phyloP scores from a whole-genome alignment of 192 early-diverging fungal genomes.

The Coemansia sp. region DNA sequence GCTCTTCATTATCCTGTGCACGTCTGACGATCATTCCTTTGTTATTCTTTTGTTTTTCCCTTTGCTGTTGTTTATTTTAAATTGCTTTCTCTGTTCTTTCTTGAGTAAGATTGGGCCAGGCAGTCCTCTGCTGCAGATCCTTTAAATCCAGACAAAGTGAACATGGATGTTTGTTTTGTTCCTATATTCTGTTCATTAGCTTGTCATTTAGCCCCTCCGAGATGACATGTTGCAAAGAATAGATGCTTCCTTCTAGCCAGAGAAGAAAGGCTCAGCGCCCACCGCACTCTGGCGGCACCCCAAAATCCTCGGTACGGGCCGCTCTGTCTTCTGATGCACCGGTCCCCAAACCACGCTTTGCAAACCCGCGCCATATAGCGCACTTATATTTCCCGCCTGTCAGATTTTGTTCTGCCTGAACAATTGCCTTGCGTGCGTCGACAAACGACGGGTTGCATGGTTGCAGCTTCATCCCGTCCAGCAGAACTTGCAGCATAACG shows the following conservation, averaged over 20 bases:
- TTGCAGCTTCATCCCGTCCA: slow-evolving; percentile 63
- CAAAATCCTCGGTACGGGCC: slow-evolving; percentile 29
- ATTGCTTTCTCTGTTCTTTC: no score
- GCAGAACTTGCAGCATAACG: slow-evolving; percentile 54
- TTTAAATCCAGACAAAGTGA: not conserved
- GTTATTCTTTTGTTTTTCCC: not conserved
- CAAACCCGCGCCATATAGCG: slow-evolving; percentile 63
- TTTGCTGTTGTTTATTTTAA: not conserved
- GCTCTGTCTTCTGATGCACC: slow-evolving; percentile 21
- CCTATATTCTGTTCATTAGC: not conserved
- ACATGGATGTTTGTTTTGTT: not conserved
- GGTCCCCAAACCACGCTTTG: slow-evolving; percentile 66
- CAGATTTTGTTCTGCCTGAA: slow-evolving; percentile 58
- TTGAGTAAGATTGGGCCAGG: no score
- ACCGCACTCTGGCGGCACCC: slow-evolving; percentile 15
- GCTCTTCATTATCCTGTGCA: not conserved
- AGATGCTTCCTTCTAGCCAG: no score
- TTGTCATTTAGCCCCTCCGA: not conserved
- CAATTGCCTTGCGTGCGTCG: slow-evolving; percentile 63
- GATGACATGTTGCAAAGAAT: no score
- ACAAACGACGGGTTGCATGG: slow-evolving; percentile 69
- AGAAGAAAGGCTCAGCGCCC: not conserved
- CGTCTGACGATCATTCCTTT: not conserved
- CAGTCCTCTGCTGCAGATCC: not conserved
- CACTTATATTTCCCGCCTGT: slow-evolving; percentile 59